A percentile compares a stretch with the other conserved stretches of the same genome.
Conservation (phyloP, 768 basidiomycete species). For the Lactarius evosmus region DNA sequence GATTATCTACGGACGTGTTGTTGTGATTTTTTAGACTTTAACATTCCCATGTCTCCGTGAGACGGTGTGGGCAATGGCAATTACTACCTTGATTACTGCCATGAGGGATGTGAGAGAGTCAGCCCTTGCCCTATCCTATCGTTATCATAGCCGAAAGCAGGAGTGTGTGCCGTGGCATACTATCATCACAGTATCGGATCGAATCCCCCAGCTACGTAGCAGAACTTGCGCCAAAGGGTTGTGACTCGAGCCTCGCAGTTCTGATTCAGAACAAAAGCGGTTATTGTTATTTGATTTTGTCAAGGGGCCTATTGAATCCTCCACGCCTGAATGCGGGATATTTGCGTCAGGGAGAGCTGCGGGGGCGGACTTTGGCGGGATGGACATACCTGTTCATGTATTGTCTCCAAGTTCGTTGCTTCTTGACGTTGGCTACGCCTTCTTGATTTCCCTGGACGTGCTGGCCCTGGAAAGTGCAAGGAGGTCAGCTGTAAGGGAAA, state of each 20-base stretch:
- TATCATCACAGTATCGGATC: background rate
- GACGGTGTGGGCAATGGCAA: slow-evolving; percentile 1
- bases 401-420: slow-evolving; percentile 89
- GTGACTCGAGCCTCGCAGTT: background rate
- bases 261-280: background rate
- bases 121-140: background rate
- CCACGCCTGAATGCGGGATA: slow-evolving; percentile 52
- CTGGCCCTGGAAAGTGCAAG: slow-evolving; percentile 54
- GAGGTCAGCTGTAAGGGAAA: background rate
- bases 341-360: slow-evolving; percentile 8
- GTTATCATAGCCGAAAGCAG: background rate
- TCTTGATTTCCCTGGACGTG: slow-evolving; percentile 82
- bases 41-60: slow-evolving; percentile 3
- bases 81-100: background rate
- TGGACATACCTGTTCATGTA: slow-evolving; percentile 88
- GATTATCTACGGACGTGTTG: slow-evolving; percentile 21
- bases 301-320: slow-evolving; percentile 89
- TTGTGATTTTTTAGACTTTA: slow-evolving; percentile 25
- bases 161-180: background rate
- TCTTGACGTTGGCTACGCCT: slow-evolving; percentile 63
- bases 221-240: background rate
- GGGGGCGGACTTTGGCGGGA: slow-evolving; percentile 21
- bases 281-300: slow-evolving; percentile 91
- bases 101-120: background rate
- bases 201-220: background rate